Conservation (phyloP, 176 grass and related monocot genomes). For the Cenchrus fungigraminus region DNA sequence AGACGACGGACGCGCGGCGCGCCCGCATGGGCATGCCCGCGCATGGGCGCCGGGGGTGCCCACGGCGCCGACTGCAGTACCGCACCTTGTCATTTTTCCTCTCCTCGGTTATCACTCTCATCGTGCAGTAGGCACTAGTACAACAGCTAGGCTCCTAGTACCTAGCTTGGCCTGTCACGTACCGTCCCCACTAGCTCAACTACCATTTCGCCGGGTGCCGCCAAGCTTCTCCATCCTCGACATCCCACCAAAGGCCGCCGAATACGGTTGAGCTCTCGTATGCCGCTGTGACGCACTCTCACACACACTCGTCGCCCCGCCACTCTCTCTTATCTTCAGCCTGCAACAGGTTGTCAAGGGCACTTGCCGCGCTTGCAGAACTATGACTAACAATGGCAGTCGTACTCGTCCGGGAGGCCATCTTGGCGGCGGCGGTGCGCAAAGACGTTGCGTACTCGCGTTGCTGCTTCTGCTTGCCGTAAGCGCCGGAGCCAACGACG, state of each 20-base stretch:
- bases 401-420: no score
- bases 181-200: neutral
- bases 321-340: neutral
- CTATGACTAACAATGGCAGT: neutral
- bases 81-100: neutral
- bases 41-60: neutral
- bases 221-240: slow-evolving; percentile 15
- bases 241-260: neutral
- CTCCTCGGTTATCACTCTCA: neutral
- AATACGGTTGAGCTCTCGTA: neutral
- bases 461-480: slow-evolving; percentile 8
- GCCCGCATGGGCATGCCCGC: neutral
- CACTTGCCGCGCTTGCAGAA: neutral
- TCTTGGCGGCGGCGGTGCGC: neutral
- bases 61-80: no score
- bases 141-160: neutral
- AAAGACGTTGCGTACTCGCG: neutral
- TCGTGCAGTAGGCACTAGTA: neutral
- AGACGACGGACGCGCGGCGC: no score
- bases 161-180: neutral
- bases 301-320: neutral
- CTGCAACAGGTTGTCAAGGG: no score
- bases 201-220: neutral
- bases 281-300: neutral
- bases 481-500: neutral